phyloP scores from a whole-genome alignment of 2,329 filamentous ascomycete genomes.

The Penicillium sp. region DNA sequence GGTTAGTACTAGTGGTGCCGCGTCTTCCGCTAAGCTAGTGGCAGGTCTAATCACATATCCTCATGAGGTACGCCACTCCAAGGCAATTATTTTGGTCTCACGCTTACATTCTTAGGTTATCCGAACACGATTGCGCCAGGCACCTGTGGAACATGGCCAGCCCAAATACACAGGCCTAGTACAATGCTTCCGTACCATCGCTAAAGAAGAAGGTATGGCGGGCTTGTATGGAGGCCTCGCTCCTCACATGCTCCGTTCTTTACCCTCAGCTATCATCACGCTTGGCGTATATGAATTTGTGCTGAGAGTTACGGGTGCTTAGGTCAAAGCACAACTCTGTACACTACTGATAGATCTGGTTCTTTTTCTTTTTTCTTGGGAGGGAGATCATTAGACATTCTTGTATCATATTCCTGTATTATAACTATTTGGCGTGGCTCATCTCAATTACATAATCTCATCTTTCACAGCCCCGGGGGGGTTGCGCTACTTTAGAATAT shows the following conservation, averaged over 20 bases:
- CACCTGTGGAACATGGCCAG: conserved; percentile 35
- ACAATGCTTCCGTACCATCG: conserved; percentile 36
- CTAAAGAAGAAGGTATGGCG: conserved; percentile 38
- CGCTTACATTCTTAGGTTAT: conserved; percentile 29
- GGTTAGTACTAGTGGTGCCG: conserved; percentile 36
- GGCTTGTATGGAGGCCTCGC: conserved; percentile 40
- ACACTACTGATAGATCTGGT: conserved; percentile 1
- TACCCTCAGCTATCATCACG: conserved; percentile 39
- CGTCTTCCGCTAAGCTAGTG: conserved; percentile 36
- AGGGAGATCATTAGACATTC: not conserved
- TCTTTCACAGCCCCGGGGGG: not conserved
- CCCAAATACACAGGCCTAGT: conserved; percentile 39
- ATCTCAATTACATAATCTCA: not conserved
- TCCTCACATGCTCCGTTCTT: conserved; percentile 38
- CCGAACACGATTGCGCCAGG: conserved; percentile 38
- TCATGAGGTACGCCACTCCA: conserved; percentile 30
- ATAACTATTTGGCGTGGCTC: not conserved
- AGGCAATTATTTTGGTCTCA: not conserved
- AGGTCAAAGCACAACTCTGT: not conserved
- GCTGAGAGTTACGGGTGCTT: conserved; percentile 23
- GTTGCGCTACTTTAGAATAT: not conserved
- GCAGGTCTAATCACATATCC: conserved; percentile 38
- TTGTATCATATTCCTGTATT: conserved; percentile 1
- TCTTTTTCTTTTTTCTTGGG: not conserved
- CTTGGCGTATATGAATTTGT: conserved; percentile 42